Evolutionary conservation across 2,329 filamentous ascomycete species (phyloP).

Genomic region (Aspergillus japonicus): DNA sequence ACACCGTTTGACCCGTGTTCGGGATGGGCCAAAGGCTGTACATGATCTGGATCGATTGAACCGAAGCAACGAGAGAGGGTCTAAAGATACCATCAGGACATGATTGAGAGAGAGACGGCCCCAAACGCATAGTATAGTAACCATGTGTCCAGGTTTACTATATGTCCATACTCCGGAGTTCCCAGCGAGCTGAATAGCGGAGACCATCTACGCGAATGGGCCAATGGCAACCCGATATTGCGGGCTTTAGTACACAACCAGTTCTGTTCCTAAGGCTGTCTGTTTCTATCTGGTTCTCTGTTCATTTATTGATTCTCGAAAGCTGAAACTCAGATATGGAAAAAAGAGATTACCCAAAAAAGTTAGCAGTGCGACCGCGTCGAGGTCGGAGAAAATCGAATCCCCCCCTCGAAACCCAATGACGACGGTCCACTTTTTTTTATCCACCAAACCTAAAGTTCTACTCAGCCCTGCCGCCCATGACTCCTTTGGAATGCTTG

Average conservation of each 20-base stretch:
- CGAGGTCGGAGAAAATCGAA: not conserved
- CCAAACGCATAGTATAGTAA: too few species aligned
- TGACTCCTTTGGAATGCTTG: not conserved
- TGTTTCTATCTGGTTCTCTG: not conserved
- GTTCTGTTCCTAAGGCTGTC: not conserved
- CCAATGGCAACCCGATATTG: not conserved
- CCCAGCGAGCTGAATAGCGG: conserved; percentile 6
- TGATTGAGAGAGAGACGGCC: too few species aligned
- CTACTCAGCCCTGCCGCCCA: not conserved
- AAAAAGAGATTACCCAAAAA: too few species aligned
- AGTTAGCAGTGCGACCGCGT: not conserved
- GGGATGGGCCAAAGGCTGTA: not conserved
- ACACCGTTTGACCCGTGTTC: conserved; percentile 2
- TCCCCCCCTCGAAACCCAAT: not conserved
- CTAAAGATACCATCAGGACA: too few species aligned
- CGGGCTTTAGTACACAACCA: not conserved
- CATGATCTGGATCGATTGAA: not conserved
- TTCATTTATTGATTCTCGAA: not conserved
- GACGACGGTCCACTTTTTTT: not conserved
- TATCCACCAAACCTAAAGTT: not conserved
- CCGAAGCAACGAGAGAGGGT: too few species aligned
- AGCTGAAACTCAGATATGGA: not conserved
- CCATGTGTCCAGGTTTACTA: too few species aligned
- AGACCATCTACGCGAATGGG: not conserved
- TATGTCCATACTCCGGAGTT: not conserved